Evolutionary conservation across 352 stramenopile species (phyloP), one percentile per base, ranked within the genome.

Genomic region (Phytopythium boreale): DNA sequence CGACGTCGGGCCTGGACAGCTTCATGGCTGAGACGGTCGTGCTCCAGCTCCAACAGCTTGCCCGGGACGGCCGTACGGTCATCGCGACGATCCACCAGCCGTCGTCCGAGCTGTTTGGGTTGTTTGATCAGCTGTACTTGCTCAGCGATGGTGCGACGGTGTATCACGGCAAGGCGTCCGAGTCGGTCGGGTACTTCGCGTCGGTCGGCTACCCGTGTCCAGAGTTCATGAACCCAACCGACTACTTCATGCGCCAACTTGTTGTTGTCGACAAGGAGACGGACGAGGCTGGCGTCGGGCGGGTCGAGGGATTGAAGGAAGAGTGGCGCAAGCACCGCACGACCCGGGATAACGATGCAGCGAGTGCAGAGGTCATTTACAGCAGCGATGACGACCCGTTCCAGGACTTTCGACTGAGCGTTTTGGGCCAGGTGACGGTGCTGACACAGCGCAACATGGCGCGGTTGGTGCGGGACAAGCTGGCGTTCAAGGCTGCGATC

Each of bases 71-170:
- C 2, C 87, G 88, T 29, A 97, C 89, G 17, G 76, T 97, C 31
- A 78, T 97, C 31, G 80, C 83, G 7, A 89, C 91, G 5, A 96
- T 97, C 73, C 89, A 97, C 58, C 72, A 84, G 66, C 87, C 89
- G 7, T 89, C 78, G 46, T 87, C 74, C 0, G 70, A 81, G 57
- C 31, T 81, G 10, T 81, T 75, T 39, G 66, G 56, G 11, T 63
- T 81, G 10, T 81, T 81, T 56, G 70, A 79, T 43, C 58, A 68
- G 51, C 60, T 81, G 5, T 76, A 79, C 55, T 26, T 79, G 41
- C 64, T 81, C 3, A 66, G 67, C 6, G 74, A 77, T 37, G 65
- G 74, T 8, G 46, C 63, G 20, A 46, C 63, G 11, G 62, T 78
- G 12, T 80, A 78, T 56, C 69, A 79, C 41, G 73, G 73, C 6